A percentile compares a stretch with the other conserved stretches of the same genome.
phyloP scores from a whole-genome alignment of 768 basidiomycete species.

The Tubosaeta sp. region DNA sequence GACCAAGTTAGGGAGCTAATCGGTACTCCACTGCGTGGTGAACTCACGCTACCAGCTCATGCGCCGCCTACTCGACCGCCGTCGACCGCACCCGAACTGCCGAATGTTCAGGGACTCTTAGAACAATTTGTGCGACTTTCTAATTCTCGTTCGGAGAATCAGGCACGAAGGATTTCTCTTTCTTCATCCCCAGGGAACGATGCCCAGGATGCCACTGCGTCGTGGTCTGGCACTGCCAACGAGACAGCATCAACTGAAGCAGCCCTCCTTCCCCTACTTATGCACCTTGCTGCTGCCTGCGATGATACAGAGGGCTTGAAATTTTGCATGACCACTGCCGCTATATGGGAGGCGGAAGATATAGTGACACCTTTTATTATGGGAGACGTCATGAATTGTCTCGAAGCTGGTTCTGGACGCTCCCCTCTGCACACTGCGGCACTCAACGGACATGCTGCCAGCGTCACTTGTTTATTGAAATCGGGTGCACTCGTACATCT shows the following conservation, averaged over 20 bases:
- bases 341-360: conserved; percentile 23
- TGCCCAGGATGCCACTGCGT: conserved; percentile 44
- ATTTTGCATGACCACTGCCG: conserved; percentile 48
- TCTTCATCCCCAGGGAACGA: conserved; percentile 35
- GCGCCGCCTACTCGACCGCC: conserved; percentile 40
- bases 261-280: conserved; percentile 69
- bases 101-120: conserved; percentile 61
- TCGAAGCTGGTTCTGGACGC: conserved; percentile 66
- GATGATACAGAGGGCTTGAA: conserved; percentile 61
- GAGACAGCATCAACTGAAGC: conserved; percentile 69
- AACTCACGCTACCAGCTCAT: conserved; percentile 61
- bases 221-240: conserved; percentile 76
- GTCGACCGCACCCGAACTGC: conserved; percentile 43
- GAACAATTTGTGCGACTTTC: conserved; percentile 67
- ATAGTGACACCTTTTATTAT: conserved; percentile 33
- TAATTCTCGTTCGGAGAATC: conserved; percentile 36
- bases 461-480: conserved; percentile 49
- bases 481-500: conserved; percentile 81
- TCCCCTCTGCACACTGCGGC: conserved; percentile 80
- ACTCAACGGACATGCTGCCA: conserved; percentile 52
- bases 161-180: conserved; percentile 34
- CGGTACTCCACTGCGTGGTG: conserved; percentile 78
- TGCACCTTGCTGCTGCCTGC: conserved; percentile 72
- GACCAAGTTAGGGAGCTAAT: conserved; percentile 73
- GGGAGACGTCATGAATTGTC: conserved; percentile 69